Evolutionary conservation across 2,329 filamentous ascomycete genomes (phyloP).

Genomic region (Ophiostoma quercus): DNA sequence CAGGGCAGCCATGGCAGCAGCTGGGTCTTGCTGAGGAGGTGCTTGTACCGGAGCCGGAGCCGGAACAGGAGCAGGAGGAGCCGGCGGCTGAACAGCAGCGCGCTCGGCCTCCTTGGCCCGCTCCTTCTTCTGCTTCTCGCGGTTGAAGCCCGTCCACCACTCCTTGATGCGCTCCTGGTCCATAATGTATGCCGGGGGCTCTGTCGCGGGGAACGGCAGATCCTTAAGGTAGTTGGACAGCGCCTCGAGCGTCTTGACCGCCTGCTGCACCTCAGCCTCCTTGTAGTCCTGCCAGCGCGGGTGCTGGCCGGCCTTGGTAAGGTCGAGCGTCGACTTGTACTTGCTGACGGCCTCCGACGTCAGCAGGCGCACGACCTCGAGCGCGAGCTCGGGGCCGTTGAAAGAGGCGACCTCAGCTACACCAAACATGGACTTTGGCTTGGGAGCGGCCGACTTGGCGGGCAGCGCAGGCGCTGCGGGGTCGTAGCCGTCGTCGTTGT

Average conservation of each 20-base stretch:
- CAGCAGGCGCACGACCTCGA: constrained; percentile 41
- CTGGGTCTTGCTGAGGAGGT: constrained; percentile 29
- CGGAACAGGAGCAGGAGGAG: too few species aligned
- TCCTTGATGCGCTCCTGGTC: constrained; percentile 45
- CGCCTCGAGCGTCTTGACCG: constrained; percentile 41
- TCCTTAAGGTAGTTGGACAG: constrained; percentile 40
- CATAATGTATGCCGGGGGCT: constrained; percentile 50
- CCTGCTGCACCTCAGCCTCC: constrained; percentile 42
- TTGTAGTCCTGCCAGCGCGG: constrained; percentile 35
- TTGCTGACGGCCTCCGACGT: constrained; percentile 41
- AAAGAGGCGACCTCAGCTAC: constrained; percentile 17
- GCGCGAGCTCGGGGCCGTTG: constrained; percentile 34
- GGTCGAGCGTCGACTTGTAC: constrained; percentile 41
- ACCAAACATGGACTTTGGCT: not conserved
- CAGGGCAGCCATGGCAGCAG: constrained; percentile 38
- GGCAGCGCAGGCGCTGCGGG: constrained; percentile 12
- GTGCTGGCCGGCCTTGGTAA: constrained; percentile 34
- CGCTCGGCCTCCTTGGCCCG: constrained; percentile 32
- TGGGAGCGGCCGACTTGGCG: not conserved
- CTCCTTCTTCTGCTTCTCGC: constrained; percentile 32
- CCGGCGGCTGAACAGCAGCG: not conserved
- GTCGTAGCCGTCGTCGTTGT: constrained; percentile 16
- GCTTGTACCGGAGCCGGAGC: too few species aligned
- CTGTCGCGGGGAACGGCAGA: constrained; percentile 46
- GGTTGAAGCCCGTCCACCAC: constrained; percentile 48